phyloP scores from a whole-genome alignment of 257 asterid genomes.

The Nicotiana sylvestris region DNA sequence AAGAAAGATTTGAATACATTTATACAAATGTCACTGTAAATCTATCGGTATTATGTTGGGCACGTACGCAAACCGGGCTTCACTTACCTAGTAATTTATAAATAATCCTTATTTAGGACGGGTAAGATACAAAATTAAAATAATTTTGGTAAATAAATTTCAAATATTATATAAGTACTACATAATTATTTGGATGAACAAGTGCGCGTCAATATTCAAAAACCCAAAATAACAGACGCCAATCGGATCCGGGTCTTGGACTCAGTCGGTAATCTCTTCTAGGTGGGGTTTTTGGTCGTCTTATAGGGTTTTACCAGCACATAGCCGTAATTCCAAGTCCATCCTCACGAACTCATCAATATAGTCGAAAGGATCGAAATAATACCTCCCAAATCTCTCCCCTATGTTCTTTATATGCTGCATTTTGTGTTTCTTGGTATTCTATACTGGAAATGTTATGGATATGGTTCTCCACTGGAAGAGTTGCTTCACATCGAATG shows the following conservation, averaged over 20 bases:
- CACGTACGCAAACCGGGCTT: too few species aligned
- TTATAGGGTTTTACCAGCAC: not conserved
- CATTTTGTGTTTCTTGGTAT: not conserved
- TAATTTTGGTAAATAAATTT: too few species aligned
- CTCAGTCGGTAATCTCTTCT: not conserved
- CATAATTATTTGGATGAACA: too few species aligned
- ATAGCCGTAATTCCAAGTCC: not conserved
- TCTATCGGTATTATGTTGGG: too few species aligned
- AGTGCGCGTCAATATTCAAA: too few species aligned
- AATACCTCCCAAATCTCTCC: not conserved
- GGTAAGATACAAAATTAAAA: too few species aligned
- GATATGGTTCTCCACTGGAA: slow-evolving; percentile 22
- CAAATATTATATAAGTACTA: too few species aligned
- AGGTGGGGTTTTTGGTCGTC: not conserved
- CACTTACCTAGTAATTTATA: too few species aligned
- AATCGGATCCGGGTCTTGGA: not conserved
- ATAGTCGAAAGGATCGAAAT: not conserved
- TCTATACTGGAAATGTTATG: slow-evolving; percentile 33
- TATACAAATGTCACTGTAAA: too few species aligned
- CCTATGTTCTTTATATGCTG: slow-evolving; percentile 6
- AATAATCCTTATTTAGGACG: too few species aligned
- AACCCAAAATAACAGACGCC: too few species aligned
- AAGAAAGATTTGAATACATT: too few species aligned
- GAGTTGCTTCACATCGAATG: slow-evolving; percentile 6
- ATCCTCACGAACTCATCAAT: not conserved